Base-by-base conservation (phyloP, 2,329 filamentous ascomycete species). In the Alternaria rosae region DNA sequence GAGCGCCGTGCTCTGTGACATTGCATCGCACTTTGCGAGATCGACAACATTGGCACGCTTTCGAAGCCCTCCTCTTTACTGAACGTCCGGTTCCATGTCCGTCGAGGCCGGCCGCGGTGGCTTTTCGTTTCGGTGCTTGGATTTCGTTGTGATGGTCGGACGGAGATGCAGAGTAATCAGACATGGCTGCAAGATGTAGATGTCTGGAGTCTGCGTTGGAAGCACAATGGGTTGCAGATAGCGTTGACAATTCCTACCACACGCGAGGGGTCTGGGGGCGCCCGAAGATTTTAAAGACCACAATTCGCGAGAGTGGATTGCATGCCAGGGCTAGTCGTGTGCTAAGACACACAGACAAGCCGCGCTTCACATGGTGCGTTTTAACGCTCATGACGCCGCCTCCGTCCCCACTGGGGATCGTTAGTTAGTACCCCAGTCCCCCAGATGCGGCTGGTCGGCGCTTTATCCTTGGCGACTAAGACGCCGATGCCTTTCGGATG, bases 1-100 rank as follows among this genome's bases (percentile, higher is more conserved):
- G 93, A 44, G 90, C 90, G 51, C 91, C 91, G 78, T 88, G 87
- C 79, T 97, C 93, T 61, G 95, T 93, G 59, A 97, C 93, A 82
- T 97, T 94, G 83, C 94, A 97, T 59, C 94, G 88, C 43, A 97
- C 94, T 79, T 97, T 97, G 76, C 94, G 89, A 59, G 91, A 89
- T 72, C 94, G 88, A 81, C 94, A 97, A 71, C 91, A 93, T 65
- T 93, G 92, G 78, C 94, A 97, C 17, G 94, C 94, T 71, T 94
- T 92, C 10, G 93, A 93, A n/a, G 94, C 93, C 75, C 94, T 88
- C 74, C 93, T 87, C 82, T 97, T 97, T 55, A 90, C 87, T 56
- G 87, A 87, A 83, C 74, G 84, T 61, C 81, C 79, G 60, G 76
- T 78, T 62, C 80, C 77, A 70, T 80, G 78, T 65, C 81, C 81